phyloP scores from a whole-genome alignment of 2,329 filamentous ascomycete species.

The Hymenoscyphus repandus region DNA sequence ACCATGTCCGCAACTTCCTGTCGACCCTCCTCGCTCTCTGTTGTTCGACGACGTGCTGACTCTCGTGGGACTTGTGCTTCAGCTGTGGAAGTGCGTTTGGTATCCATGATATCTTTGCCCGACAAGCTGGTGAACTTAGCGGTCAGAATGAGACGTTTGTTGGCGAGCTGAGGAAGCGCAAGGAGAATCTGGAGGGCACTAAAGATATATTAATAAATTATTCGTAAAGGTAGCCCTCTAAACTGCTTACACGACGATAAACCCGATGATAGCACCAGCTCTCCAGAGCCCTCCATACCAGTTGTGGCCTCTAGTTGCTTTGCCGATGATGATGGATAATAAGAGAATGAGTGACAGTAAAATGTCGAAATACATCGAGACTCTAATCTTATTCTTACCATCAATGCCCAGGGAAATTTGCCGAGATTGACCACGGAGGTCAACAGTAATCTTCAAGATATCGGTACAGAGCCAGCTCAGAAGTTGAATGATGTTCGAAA shows the following conservation, averaged over 20 bases:
- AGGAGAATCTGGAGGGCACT: conserved; percentile 6
- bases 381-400: conserved; percentile 1
- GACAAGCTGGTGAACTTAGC: conserved; percentile 9
- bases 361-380: conserved; percentile 10
- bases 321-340: conserved; percentile 10
- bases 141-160: conserved; percentile 52
- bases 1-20: too few relatives aligned
- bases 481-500: conserved; percentile 10
- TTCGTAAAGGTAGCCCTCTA: not conserved
- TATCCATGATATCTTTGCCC: conserved; percentile 8
- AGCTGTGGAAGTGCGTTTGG: conserved; percentile 3
- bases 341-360: conserved; percentile 7
- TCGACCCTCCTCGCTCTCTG: not conserved
- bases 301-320: not conserved
- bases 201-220: not conserved
- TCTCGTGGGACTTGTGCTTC: not conserved
- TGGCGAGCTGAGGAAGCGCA: conserved; percentile 63
- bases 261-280: conserved; percentile 13
- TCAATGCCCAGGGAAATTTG: conserved; percentile 1
- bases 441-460: conserved; percentile 15
- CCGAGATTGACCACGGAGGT: conserved; percentile 9
- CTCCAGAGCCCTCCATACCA: conserved; percentile 3
- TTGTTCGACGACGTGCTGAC: not conserved
- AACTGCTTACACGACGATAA: conserved; percentile 16
- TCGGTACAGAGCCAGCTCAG: conserved; percentile 10